Base-by-base conservation (phyloP, 441 rosid species). In the Erysimum pusillum region DNA sequence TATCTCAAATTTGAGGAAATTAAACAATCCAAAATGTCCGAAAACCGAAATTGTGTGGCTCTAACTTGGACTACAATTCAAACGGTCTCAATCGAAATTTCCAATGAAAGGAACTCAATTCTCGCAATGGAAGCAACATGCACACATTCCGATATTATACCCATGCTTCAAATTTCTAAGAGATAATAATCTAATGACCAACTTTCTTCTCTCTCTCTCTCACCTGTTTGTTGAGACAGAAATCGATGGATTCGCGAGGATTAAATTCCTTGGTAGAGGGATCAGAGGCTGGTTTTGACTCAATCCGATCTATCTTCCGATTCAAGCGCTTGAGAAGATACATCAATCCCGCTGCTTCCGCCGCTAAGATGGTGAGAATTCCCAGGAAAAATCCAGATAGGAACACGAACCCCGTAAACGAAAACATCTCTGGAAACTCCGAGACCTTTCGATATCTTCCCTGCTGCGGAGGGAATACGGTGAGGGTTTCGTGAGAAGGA, bases 141-240 rank as follows among this genome's bases (percentile, higher is more conserved):
- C 62, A 78, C n/a, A 71, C 35, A 70, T 71, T 67, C 44, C 58
- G 13, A 13, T 49, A 52, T 17, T 34, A 69, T 14, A 69, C 45
- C 71, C 32, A 46, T 2, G 20, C 35, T 42, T 62, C 18, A 35
- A 10, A 10, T 39, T 42, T 13, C 28, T 9, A 49, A 7, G 2
- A 45, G 36, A 13, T 22, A 58, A 2, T 12, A 10, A 14, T 41
- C n/a, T 20, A 14, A 38, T 2, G 3, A 48, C 3, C 12, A 45
- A 46, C 20, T 2, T 60, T 49, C 25, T 61, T 20, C 12, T 35
- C 48, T 56, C 63, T 69, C 39, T 8, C 3, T n/a, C n/a, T 10
- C 61, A 93, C 98, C 97, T 87, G 85, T 85, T 89, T 92, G 39
- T 74, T 79, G 71, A 42, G 70, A 67, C 76, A 62, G 67, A 75